Conservation (phyloP, 2,329 filamentous ascomycete genomes). For the Colletotrichum chrysophilum region DNA sequence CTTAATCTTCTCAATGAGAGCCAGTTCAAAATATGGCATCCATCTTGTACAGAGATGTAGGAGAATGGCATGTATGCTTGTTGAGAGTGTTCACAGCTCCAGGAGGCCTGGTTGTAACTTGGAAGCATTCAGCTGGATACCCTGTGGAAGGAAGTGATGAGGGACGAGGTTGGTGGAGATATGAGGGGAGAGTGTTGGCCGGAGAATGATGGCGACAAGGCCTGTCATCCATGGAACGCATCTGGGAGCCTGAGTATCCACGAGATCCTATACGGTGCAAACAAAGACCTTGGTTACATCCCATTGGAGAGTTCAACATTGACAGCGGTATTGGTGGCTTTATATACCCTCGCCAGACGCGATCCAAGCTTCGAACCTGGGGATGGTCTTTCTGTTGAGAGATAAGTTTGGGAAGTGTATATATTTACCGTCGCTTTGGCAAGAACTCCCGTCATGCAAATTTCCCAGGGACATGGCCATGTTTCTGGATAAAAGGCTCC, state of each 20-base stretch:
- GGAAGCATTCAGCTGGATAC: background rate
- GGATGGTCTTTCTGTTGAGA: background rate
- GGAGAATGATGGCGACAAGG: fast-evolving
- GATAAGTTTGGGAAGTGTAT: background rate
- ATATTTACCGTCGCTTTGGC: background rate
- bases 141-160: background rate
- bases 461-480: fast-evolving
- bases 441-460: background rate
- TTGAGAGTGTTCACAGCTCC: background rate
- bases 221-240: background rate
- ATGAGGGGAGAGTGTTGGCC: fast-evolving
- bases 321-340: background rate
- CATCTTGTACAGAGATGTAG: no score
- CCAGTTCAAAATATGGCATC: no score
- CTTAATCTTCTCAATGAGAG: no score
- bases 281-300: background rate
- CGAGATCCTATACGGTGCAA: no score
- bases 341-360: background rate
- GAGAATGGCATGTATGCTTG: background rate
- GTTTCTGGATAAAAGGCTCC: no score
- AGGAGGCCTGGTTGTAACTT: fast-evolving
- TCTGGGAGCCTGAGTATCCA: fast-evolving
- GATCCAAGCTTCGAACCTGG: fast-evolving
- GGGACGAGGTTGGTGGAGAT: background rate
- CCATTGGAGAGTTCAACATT: background rate